phyloP scores from a whole-genome alignment of 345 rosid genomes.

The Acer negundo region DNA sequence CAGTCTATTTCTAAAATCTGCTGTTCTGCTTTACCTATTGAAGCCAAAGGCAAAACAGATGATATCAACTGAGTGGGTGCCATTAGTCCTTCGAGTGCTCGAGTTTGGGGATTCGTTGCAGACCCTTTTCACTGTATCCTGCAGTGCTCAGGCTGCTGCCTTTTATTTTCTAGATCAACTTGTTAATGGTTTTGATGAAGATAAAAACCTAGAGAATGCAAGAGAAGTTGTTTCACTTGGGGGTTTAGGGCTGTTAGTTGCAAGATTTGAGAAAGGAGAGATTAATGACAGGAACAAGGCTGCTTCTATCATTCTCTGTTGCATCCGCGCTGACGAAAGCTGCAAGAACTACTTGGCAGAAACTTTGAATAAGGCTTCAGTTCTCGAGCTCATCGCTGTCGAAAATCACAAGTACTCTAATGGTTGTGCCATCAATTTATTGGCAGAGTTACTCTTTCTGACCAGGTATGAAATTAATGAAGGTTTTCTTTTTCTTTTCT shows the following conservation, averaged over 20 bases:
- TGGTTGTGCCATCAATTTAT: slow-evolving; percentile 33
- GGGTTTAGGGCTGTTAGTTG: slow-evolving; percentile 45
- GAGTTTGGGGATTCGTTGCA: slow-evolving; percentile 64
- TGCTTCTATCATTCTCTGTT: slow-evolving; percentile 40
- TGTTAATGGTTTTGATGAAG: slow-evolving; percentile 62
- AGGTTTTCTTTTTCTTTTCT: not conserved
- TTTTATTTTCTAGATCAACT: slow-evolving; percentile 59
- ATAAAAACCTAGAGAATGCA: slow-evolving; percentile 60
- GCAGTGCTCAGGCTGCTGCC: slow-evolving; percentile 57
- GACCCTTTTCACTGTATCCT: slow-evolving; percentile 52
- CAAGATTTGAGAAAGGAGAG: slow-evolving; percentile 36
- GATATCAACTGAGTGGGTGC: slow-evolving; percentile 60
- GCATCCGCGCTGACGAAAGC: slow-evolving; percentile 48
- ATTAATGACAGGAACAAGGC: slow-evolving; percentile 40
- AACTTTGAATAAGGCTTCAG: slow-evolving; percentile 43
- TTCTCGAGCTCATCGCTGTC: slow-evolving; percentile 52
- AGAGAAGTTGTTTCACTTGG: slow-evolving; percentile 52
- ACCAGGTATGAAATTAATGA: slow-evolving; percentile 35
- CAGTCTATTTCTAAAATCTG: slow-evolving; percentile 57
- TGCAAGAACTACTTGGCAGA: slow-evolving; percentile 56
- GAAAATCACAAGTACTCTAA: slow-evolving; percentile 30
- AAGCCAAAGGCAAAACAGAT: slow-evolving; percentile 67
- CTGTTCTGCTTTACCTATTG: slow-evolving; percentile 56
- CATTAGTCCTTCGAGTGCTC: slow-evolving; percentile 56
- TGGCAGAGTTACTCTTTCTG: slow-evolving; percentile 52